Percentiles rank a stretch among this genome's conserved stretches.
Conservation (phyloP, 2,329 filamentous ascomycete genomes). For the Diaporthe vexans region DNA sequence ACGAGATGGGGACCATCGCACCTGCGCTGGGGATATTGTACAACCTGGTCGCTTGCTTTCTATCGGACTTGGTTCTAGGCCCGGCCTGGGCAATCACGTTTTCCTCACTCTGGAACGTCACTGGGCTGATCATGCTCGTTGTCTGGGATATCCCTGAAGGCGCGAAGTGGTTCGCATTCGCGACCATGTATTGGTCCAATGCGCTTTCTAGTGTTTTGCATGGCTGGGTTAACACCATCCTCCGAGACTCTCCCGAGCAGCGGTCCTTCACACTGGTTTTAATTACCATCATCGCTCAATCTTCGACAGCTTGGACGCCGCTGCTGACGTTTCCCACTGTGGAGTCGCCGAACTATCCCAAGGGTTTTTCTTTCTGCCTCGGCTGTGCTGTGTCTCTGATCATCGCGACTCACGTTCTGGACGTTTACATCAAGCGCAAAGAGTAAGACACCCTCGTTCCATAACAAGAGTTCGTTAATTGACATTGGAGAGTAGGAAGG, state of each 20-base stretch:
- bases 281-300: slow-evolving; percentile 66
- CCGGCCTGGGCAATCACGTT: slow-evolving; percentile 69
- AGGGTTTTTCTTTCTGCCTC: slow-evolving; percentile 57
- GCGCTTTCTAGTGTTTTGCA: slow-evolving; percentile 69
- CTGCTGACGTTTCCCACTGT: slow-evolving; percentile 64
- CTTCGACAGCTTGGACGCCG: slow-evolving; percentile 69
- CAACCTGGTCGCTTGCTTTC: slow-evolving; percentile 66
- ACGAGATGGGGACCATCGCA: slow-evolving; percentile 65
- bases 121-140: slow-evolving; percentile 66
- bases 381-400: slow-evolving; percentile 40
- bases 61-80: slow-evolving; percentile 65
- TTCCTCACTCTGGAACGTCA: slow-evolving; percentile 63
- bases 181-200: slow-evolving; percentile 61
- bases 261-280: slow-evolving; percentile 64
- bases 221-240: slow-evolving; percentile 67
- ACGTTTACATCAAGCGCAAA: slow-evolving; percentile 26
- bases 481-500: neutral
- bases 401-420: slow-evolving; percentile 4
- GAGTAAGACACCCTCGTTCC: neutral
- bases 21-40: slow-evolving; percentile 71
- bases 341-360: slow-evolving; percentile 58
- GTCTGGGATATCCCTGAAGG: slow-evolving; percentile 69
- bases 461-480: neutral
- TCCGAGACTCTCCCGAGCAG: slow-evolving; percentile 61
- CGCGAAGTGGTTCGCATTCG: slow-evolving; percentile 67